Conservation (phyloP, 2,329 filamentous ascomycete genomes). For the Aspergillus candidus region DNA sequence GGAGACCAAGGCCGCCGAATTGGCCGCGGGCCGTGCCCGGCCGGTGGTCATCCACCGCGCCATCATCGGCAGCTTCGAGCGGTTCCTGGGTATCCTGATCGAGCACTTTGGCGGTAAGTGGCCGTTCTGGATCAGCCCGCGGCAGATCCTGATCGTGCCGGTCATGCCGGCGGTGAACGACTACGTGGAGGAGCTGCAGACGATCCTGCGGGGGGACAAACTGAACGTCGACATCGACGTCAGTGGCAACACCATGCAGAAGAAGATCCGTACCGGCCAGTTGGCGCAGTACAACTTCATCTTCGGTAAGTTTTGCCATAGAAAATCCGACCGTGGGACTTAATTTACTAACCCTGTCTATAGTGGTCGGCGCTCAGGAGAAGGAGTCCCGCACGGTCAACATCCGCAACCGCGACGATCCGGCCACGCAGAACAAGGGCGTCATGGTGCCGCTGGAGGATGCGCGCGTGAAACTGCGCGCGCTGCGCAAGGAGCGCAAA, state of each 20-base stretch:
- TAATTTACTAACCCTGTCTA: conserved; percentile 11
- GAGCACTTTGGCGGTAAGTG: conserved; percentile 49
- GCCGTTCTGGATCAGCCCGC: conserved; percentile 49
- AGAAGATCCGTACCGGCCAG: conserved; percentile 48
- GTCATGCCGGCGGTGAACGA: conserved; percentile 47
- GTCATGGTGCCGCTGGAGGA: conserved; percentile 56
- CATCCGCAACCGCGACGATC: conserved; percentile 59
- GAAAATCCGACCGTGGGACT: neutral
- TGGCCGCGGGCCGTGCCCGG: conserved; percentile 40
- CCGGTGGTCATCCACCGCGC: conserved; percentile 49
- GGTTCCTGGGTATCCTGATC: conserved; percentile 46
- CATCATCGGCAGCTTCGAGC: conserved; percentile 47
- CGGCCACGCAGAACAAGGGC: conserved; percentile 56
- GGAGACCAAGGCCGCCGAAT: conserved; percentile 34
- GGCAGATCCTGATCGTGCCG: conserved; percentile 46
- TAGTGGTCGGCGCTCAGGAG: conserved; percentile 59
- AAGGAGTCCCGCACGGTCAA: conserved; percentile 55
- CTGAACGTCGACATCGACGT: conserved; percentile 45
- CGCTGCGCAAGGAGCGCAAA: conserved; percentile 42
- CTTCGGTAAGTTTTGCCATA: conserved; percentile 34
- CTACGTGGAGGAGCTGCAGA: conserved; percentile 44
- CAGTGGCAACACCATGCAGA: conserved; percentile 46
- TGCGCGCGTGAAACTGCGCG: conserved; percentile 49
- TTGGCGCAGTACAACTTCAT: conserved; percentile 48
- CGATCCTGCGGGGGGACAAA: conserved; percentile 40